Percentiles rank a stretch among this genome's conserved stretches.
Conservation (phyloP, 2,329 filamentous ascomycete genomes). For the Ceratocystis diversiconidia region DNA sequence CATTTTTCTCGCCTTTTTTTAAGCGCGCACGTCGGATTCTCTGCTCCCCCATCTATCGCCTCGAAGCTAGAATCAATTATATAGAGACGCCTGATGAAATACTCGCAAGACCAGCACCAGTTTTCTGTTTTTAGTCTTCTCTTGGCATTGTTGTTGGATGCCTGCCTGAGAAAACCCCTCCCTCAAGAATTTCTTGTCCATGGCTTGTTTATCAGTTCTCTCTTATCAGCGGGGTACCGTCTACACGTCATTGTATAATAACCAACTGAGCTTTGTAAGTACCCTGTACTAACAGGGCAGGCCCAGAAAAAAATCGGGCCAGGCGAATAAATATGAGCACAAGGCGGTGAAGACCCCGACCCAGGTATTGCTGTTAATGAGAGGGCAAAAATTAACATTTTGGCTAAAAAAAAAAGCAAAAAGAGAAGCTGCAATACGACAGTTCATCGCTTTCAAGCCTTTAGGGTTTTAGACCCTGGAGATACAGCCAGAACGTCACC, state of each 20-base stretch:
- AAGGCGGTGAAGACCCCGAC: no score
- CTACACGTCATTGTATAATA: constrained; percentile 3
- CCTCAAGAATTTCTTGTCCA: not conserved
- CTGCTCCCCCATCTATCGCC: no score
- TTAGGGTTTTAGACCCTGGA: not conserved
- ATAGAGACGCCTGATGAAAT: no score
- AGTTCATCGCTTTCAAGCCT: not conserved
- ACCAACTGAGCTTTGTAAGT: not conserved
- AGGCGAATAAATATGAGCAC: no score
- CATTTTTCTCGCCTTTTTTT: no score
- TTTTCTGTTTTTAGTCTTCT: not conserved
- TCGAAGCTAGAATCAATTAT: no score
- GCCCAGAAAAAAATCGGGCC: no score
- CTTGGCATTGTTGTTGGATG: not conserved
- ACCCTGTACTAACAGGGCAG: not conserved
- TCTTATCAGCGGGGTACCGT: constrained; percentile 12
- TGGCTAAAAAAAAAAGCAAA: not conserved
- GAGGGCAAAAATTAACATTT: not conserved
- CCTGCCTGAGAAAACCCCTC: not conserved
- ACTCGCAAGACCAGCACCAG: not conserved
- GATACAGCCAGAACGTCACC: not conserved
- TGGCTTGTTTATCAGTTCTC: not conserved
- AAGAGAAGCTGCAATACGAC: not conserved
- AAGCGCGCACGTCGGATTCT: no score
- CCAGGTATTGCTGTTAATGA: no score